A percentile compares a stretch with the other conserved stretches of the same genome.
phyloP scores from a whole-genome alignment of 371 early-diverging fungal genomes.

The Rhizopus delemar region DNA sequence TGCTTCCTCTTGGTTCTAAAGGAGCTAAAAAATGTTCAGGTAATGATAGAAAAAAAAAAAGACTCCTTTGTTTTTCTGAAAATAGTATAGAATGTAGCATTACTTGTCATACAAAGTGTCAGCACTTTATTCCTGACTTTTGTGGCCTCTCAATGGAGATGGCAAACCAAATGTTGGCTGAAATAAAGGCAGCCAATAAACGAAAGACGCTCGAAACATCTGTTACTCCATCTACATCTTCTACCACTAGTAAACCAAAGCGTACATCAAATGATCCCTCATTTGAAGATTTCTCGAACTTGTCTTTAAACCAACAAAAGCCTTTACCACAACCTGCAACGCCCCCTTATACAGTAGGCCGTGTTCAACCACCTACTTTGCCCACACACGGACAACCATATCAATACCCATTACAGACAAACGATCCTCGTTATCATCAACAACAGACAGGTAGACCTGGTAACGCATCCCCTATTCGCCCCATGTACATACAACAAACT shows the following conservation, averaged over 20 bases:
- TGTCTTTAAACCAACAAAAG: slow-evolving; percentile 24
- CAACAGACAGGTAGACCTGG: slow-evolving; percentile 25
- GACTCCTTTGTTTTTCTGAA: background rate
- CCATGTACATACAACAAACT: background rate
- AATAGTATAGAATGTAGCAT: slow-evolving; percentile 71
- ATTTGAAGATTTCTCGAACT: slow-evolving; percentile 9
- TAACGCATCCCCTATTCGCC: slow-evolving; percentile 2
- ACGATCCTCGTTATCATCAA: slow-evolving; percentile 20
- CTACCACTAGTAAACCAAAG: slow-evolving; percentile 17
- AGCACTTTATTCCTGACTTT: slow-evolving; percentile 86
- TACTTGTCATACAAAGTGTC: slow-evolving; percentile 89
- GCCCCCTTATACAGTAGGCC: background rate
- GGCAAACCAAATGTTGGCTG: slow-evolving; percentile 81
- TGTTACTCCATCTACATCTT: slow-evolving; percentile 14
- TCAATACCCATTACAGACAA: slow-evolving; percentile 25
- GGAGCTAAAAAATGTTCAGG: slow-evolving; percentile 67
- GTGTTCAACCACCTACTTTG: slow-evolving; percentile 19
- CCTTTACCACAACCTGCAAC: slow-evolving; percentile 21
- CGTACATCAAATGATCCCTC: slow-evolving; percentile 4
- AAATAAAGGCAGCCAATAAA: slow-evolving; percentile 68
- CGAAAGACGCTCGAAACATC: slow-evolving; percentile 33
- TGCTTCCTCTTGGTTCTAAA: slow-evolving; percentile 83
- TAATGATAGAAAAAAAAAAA: slow-evolving; percentile 13
- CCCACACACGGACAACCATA: slow-evolving; percentile 32
- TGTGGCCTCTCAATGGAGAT: slow-evolving; percentile 91